A percentile compares a stretch with the other conserved stretches of the same genome.
phyloP scores from a whole-genome alignment of 2,329 filamentous ascomycete genomes.

The Diaporthe sp. region DNA sequence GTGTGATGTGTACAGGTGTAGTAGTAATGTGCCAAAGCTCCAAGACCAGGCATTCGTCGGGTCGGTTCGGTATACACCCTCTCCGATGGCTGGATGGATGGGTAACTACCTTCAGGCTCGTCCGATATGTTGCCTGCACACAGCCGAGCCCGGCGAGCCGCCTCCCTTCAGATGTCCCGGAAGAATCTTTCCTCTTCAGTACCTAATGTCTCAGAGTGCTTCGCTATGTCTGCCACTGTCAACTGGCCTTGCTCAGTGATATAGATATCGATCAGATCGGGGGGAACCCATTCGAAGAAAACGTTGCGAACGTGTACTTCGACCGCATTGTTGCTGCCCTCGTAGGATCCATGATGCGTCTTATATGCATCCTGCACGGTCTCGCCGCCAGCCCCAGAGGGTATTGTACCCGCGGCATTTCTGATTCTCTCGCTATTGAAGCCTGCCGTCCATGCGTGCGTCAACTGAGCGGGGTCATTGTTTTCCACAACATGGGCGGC shows the following conservation, averaged over 20 bases:
- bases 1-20: slow-evolving; percentile 1
- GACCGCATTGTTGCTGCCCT: slow-evolving; percentile 34
- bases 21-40: background rate
- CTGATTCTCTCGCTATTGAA: slow-evolving; percentile 44
- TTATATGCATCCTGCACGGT: background rate
- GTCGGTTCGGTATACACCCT: slow-evolving; percentile 13
- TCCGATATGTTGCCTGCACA: slow-evolving; percentile 9
- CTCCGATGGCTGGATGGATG: background rate
- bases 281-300: slow-evolving; percentile 73
- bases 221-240: slow-evolving; percentile 53
- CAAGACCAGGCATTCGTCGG: background rate
- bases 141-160: background rate
- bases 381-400: slow-evolving; percentile 19
- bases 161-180: slow-evolving; percentile 49
- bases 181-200: slow-evolving; percentile 58
- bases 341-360: slow-evolving; percentile 38
- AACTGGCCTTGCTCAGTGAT: slow-evolving; percentile 66
- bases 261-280: slow-evolving; percentile 64
- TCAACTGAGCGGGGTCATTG: slow-evolving; percentile 66
- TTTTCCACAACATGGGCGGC: slow-evolving; percentile 62
- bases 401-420: slow-evolving; percentile 40
- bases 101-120: background rate
- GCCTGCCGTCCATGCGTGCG: slow-evolving; percentile 56
- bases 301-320: slow-evolving; percentile 58
- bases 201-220: slow-evolving; percentile 53